A percentile compares a stretch with the other conserved stretches of the same genome.
Conservation (phyloP, 345 rosid species). For the Eucalyptus curtisii region DNA sequence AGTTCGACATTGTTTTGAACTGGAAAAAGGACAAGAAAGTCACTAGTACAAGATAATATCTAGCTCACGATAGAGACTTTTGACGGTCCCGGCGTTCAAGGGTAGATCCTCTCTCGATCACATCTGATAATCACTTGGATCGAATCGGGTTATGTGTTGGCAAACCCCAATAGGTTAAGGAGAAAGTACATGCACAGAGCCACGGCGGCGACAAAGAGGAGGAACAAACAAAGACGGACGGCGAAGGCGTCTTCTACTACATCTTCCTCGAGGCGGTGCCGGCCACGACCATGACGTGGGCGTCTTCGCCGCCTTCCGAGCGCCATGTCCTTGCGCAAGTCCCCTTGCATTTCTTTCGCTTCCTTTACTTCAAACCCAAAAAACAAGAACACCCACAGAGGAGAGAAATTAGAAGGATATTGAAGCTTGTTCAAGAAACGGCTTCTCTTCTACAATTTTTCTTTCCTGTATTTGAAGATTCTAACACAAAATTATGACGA, state of each 20-base stretch:
- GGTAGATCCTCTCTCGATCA: neutral
- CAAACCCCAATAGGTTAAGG: neutral
- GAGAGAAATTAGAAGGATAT: neutral
- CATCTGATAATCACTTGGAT: neutral
- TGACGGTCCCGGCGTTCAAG: neutral
- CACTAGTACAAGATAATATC: neutral
- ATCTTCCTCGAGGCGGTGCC: neutral
- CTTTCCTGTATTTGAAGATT: neutral
- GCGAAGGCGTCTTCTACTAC: neutral
- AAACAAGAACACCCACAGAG: neutral
- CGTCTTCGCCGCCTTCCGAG: neutral
- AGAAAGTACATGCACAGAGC: neutral
- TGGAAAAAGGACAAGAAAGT: neutral
- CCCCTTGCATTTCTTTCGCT: neutral
- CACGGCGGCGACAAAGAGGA: neutral
- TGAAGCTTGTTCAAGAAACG: neutral
- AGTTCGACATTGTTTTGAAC: neutral
- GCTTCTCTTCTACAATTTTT: neutral
- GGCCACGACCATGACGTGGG: neutral
- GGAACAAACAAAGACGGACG: neutral
- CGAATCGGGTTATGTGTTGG: neutral
- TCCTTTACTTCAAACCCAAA: neutral
- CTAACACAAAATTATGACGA: neutral
- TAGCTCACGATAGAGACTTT: neutral
- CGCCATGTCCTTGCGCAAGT: neutral